These are phyloP conservation scores for Syzygium malaccense DNA, from an alignment of 441 rosid species.

Conservation along the genomic window DNA sequence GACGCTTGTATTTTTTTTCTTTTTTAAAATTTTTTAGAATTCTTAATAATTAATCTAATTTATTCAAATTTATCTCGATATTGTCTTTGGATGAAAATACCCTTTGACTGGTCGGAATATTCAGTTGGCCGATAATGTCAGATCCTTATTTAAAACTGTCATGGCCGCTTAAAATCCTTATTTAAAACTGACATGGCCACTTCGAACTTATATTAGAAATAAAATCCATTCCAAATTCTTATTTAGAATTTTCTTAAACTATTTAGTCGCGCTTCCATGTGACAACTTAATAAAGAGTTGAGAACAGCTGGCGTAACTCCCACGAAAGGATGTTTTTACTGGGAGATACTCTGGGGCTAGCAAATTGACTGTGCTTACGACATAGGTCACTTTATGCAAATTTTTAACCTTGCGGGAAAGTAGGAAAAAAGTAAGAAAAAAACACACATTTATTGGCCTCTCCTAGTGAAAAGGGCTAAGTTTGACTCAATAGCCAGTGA, in stretches of 20 bases:
- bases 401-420: neutral
- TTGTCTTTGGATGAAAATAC: no score
- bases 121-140: no score
- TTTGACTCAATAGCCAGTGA: neutral
- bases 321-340: neutral
- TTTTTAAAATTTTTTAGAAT: no score
- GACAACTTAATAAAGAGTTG: neutral
- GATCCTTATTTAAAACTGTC: no score
- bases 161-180: no score
- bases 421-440: neutral
- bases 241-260: neutral
- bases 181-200: no score
- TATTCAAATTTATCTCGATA: no score
- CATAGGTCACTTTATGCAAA: neutral
- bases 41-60: no score
- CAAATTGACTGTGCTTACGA: neutral
- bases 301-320: neutral
- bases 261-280: accelerated
- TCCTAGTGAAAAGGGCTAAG: neutral
- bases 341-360: neutral
- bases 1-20: no score
- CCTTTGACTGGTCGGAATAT: no score
- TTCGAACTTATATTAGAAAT: no score
- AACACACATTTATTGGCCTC: neutral
- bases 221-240: neutral